phyloP scores from a whole-genome alignment of 1,139 yeast species.

The Saccharomycopsis crataegensis region DNA sequence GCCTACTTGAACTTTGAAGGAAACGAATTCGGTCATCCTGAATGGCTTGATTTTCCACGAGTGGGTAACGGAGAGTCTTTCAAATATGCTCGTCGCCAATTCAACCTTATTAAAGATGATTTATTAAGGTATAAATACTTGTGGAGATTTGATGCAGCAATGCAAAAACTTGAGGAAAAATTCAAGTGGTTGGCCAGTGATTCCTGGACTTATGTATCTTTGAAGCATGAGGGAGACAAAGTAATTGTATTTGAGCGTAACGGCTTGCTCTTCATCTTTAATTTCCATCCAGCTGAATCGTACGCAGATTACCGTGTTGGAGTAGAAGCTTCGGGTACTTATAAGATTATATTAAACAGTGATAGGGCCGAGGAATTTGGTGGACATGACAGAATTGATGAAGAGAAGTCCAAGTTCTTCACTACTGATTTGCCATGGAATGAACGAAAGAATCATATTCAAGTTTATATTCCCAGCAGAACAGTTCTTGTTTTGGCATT shows the following conservation, averaged over 20 bases:
- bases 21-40: slow-evolving; percentile 98
- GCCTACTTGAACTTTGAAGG: slow-evolving; percentile 96
- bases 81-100: slow-evolving; percentile 93
- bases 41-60: slow-evolving; percentile 97
- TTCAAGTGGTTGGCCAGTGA: slow-evolving; percentile 64
- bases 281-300: slow-evolving; percentile 80
- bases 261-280: slow-evolving; percentile 76
- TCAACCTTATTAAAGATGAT: slow-evolving; percentile 75
- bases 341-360: slow-evolving; percentile 65
- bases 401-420: slow-evolving; percentile 43
- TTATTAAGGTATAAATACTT: slow-evolving; percentile 72
- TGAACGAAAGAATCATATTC: slow-evolving; percentile 63
- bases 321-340: slow-evolving; percentile 70
- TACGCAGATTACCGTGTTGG: slow-evolving; percentile 86
- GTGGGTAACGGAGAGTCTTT: slow-evolving; percentile 81
- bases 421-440: slow-evolving; percentile 80
- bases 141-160: slow-evolving; percentile 71
- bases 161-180: slow-evolving; percentile 68
- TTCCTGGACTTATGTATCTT: slow-evolving; percentile 78
- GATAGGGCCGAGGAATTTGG: slow-evolving; percentile 64
- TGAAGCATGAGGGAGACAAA: slow-evolving; percentile 84
- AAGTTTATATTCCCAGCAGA: slow-evolving; percentile 79
- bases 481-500: slow-evolving; percentile 66
- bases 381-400: slow-evolving; percentile 73
- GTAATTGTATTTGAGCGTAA: slow-evolving; percentile 84